Percentiles rank a stretch among this genome's conserved stretches.
These are phyloP conservation scores for Pichia sp. DNA, from an alignment of 1,139 yeast species.

Conservation along the genomic window DNA sequence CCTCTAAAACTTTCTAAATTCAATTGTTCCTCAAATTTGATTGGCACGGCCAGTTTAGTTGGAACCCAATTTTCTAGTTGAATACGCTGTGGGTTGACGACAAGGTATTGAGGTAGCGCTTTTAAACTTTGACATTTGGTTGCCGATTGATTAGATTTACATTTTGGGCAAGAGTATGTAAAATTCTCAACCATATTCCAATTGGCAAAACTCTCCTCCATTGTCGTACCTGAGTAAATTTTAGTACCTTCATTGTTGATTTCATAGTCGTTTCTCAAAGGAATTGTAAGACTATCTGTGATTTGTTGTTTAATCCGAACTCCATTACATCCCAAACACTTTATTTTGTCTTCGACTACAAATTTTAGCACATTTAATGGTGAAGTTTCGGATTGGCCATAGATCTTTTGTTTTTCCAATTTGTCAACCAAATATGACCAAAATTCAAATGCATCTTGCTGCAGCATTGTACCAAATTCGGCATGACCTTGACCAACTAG, in stretches of 20 bases:
- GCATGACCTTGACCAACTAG: conserved; percentile 69
- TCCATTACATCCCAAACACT: conserved; percentile 53
- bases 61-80: conserved; percentile 89
- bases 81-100: conserved; percentile 72
- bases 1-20: conserved; percentile 29
- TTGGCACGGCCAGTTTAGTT: conserved; percentile 66
- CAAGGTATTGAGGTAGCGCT: conserved; percentile 62
- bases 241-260: conserved; percentile 38
- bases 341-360: conserved; percentile 53
- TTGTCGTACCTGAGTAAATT: conserved; percentile 39
- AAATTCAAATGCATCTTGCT: conserved; percentile 94
- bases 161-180: conserved; percentile 62
- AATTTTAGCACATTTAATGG: conserved; percentile 58
- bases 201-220: conserved; percentile 42
- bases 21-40: conserved; percentile 39
- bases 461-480: conserved; percentile 81
- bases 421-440: conserved; percentile 58
- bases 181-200: conserved; percentile 46
- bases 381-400: conserved; percentile 21
- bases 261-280: conserved; percentile 37
- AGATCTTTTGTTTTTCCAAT: conserved; percentile 37
- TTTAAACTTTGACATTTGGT: conserved; percentile 43
- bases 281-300: conserved; percentile 64
- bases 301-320: conserved; percentile 52
- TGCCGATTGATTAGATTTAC: conserved; percentile 33